Percentiles rank a stretch among this genome's conserved stretches.
These are phyloP conservation scores for Mycena galopus DNA, from an alignment of 768 basidiomycete genomes.

Conservation along the genomic window DNA sequence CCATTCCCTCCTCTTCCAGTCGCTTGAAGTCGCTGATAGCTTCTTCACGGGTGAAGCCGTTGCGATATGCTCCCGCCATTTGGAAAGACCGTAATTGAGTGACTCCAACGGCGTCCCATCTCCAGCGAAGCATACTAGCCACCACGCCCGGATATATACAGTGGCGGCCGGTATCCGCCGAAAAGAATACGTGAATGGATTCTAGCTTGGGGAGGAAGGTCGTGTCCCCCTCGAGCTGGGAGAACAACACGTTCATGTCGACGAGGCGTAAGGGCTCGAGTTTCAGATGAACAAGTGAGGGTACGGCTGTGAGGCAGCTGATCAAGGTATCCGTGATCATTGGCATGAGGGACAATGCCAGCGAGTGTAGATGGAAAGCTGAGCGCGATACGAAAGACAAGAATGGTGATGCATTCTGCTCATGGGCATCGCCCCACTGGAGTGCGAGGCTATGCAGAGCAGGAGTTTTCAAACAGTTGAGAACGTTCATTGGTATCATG, in stretches of 20 bases:
- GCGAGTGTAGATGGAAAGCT: background rate
- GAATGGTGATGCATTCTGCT: background rate
- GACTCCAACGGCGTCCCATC: conserved; percentile 8
- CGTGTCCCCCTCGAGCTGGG: background rate
- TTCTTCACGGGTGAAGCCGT: background rate
- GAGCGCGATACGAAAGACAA: too few relatives aligned
- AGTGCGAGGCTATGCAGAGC: conserved; percentile 10
- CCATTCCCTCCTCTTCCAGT: conserved; percentile 11
- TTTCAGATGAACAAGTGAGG: conserved; percentile 4
- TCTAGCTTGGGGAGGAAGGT: too few relatives aligned
- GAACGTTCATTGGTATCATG: background rate
- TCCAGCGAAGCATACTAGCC: conserved; percentile 8
- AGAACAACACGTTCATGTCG: background rate
- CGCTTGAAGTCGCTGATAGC: background rate
- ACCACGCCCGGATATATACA: background rate
- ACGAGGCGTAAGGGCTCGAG: background rate
- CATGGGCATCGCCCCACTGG: too few relatives aligned
- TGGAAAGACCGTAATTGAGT: conserved; percentile 13
- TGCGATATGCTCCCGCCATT: background rate
- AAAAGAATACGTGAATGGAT: background rate
- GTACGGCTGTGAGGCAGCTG: background rate
- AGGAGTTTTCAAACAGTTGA: background rate
- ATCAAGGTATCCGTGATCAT: background rate
- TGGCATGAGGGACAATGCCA: background rate
- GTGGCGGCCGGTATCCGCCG: background rate